Conservation (phyloP, 2,329 filamentous ascomycete species). For the Teratosphaeriaceae sp. region DNA sequence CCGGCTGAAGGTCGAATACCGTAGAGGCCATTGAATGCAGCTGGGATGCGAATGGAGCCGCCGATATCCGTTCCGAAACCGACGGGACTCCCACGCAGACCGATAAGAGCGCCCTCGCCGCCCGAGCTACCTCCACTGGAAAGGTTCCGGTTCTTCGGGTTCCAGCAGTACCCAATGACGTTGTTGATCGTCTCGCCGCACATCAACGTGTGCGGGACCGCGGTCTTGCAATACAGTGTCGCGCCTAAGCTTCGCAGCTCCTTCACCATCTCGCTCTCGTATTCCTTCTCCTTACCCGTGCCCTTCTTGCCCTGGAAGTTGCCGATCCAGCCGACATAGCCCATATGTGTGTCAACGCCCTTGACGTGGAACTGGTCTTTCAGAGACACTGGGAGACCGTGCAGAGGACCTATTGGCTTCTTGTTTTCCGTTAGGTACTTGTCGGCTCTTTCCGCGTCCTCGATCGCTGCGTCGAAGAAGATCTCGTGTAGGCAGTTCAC, state of each 20-base stretch:
- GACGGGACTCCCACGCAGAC: slow-evolving; percentile 46
- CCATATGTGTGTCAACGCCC: slow-evolving; percentile 46
- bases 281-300: slow-evolving; percentile 43
- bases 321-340: slow-evolving; percentile 60
- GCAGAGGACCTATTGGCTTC: slow-evolving; percentile 39
- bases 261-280: slow-evolving; percentile 53
- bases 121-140: slow-evolving; percentile 53
- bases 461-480: slow-evolving; percentile 42
- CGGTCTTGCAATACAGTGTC: slow-evolving; percentile 50
- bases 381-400: slow-evolving; percentile 42
- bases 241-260: slow-evolving; percentile 50
- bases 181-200: slow-evolving; percentile 55
- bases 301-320: slow-evolving; percentile 50
- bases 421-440: slow-evolving; percentile 31
- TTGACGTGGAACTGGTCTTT: slow-evolving; percentile 46
- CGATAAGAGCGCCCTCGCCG: slow-evolving; percentile 52
- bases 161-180: slow-evolving; percentile 52
- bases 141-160: slow-evolving; percentile 51
- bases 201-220: slow-evolving; percentile 52
- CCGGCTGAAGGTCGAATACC: slow-evolving; percentile 50
- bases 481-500: slow-evolving; percentile 41
- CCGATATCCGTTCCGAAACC: slow-evolving; percentile 55
- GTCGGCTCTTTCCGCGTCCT: slow-evolving; percentile 36
- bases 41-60: slow-evolving; percentile 52
- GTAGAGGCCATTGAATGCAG: slow-evolving; percentile 54